Base-by-base conservation (phyloP, 352 stramenopile genomes). In the Phytophthora capsici region DNA sequence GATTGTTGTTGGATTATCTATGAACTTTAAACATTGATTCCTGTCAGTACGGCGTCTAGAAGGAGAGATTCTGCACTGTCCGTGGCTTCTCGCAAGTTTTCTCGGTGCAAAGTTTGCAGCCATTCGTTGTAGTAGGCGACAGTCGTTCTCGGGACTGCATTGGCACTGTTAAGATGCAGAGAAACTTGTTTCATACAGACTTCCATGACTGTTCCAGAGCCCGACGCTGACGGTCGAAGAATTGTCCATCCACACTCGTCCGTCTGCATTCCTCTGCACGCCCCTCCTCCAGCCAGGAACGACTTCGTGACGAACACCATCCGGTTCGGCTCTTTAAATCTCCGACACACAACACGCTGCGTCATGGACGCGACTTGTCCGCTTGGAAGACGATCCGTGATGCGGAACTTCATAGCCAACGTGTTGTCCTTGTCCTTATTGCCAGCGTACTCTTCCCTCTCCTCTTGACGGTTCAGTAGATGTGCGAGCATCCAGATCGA, bases 121-220 rank as follows among this genome's bases (percentile, higher is more conserved):
- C 53, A 25, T 17, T 61, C 53, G 22, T 61, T 46, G 43, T 52
- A 60, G 17, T 48, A n/a, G 14, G n/a, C 45, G 2, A 22, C n/a
- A 20, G 38, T 19, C 22, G 7, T 20, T 23, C 25, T 41, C 2
- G 54, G 41, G 13, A 53, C 30, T 30, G 40, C 54, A 7, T 19
- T 46, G 6, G 40, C 38, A n/a, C 17, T 51, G 43, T 52, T 53
- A 28, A 62, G 54, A 47, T 62, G 54, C 20, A 62, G 54, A 19
- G 54, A 43, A 26, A 45, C 43, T 10, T 63, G 55, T 9, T 25
- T 30, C 32, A 63, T 40, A 19, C 43, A 53, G 0, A 46, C 20
- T 8, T 55, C 55, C 43, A 63, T 47, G 20, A 55, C 17, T 14
- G 55, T 63, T 13, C 22, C 43, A 7, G 16, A 30, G 3, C 44